Conservation (phyloP, 768 basidiomycete species). For the Podaxis carcinomalis region DNA sequence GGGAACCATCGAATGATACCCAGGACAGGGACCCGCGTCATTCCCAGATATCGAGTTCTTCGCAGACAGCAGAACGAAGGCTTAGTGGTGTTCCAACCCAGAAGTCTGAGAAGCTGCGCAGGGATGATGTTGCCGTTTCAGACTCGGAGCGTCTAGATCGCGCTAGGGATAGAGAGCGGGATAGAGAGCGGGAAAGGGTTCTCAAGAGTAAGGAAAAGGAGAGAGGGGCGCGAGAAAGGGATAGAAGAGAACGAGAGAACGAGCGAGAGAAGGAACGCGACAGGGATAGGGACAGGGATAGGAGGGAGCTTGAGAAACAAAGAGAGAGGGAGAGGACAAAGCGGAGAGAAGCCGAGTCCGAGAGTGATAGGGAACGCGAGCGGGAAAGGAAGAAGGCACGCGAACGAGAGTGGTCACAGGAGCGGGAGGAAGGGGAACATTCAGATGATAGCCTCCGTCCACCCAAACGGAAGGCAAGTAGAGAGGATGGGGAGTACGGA, state of each 20-base stretch:
- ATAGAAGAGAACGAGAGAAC: conserved; percentile 4
- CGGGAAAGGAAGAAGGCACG: conserved; percentile 16
- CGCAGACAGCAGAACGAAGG: background rate
- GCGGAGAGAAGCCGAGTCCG: conserved; percentile 13
- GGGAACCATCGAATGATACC: background rate
- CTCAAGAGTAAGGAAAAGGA: conserved; percentile 20
- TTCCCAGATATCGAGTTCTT: background rate
- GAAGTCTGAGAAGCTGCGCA: conserved; percentile 1
- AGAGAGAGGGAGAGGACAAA: conserved; percentile 16
- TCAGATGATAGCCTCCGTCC: conserved; percentile 16
- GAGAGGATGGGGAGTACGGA: conserved; percentile 28
- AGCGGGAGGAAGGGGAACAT: conserved; percentile 23
- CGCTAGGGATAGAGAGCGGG: conserved; percentile 18
- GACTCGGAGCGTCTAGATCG: conserved; percentile 8
- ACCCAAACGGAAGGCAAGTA: conserved; percentile 35
- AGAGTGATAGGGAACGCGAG: conserved; percentile 12
- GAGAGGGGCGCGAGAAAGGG: conserved; percentile 4
- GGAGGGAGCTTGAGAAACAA: conserved; percentile 16
- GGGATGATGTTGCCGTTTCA: conserved; percentile 1
- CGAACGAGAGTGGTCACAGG: conserved; percentile 14
- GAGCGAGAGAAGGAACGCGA: conserved; percentile 7
- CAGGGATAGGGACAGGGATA: conserved; percentile 15
- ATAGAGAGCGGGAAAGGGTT: conserved; percentile 8
- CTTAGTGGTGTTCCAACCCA: background rate
- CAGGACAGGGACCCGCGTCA: background rate